phyloP scores from a whole-genome alignment of 805 yeast genomes.

The Vanderwaltozyma verrucispora region DNA sequence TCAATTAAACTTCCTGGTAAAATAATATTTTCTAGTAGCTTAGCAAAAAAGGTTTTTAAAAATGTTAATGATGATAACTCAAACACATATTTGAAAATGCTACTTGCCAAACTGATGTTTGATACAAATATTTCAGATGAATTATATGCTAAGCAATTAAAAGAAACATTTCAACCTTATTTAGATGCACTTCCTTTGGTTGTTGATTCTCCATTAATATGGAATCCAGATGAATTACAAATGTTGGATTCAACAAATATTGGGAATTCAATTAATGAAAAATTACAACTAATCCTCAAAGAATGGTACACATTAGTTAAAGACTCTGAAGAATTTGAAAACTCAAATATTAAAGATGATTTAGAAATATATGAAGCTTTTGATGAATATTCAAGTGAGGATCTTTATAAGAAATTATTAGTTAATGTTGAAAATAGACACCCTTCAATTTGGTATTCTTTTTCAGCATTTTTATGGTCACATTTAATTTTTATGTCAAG shows the following conservation, averaged over 20 bases:
- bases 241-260: slow-evolving; percentile 56
- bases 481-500: slow-evolving; percentile 61
- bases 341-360: slow-evolving; percentile 9
- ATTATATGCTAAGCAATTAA: slow-evolving; percentile 1
- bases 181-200: slow-evolving; percentile 39
- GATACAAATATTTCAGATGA: slow-evolving; percentile 11
- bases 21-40: slow-evolving; percentile 21
- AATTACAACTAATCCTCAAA: slow-evolving; percentile 37
- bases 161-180: slow-evolving; percentile 33
- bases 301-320: slow-evolving; percentile 44
- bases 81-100: slow-evolving; percentile 30
- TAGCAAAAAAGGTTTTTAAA: slow-evolving; percentile 20
- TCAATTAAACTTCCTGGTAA: slow-evolving; percentile 21
- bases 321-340: background rate
- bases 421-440: slow-evolving; percentile 9
- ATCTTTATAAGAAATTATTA: slow-evolving; percentile 10
- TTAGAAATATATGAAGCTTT: slow-evolving; percentile 9
- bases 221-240: slow-evolving; percentile 44
- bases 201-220: slow-evolving; percentile 49
- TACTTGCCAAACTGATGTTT: slow-evolving; percentile 35
- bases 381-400: slow-evolving; percentile 6
- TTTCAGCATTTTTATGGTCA: slow-evolving; percentile 68
- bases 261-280: slow-evolving; percentile 43
- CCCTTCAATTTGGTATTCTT: slow-evolving; percentile 46
- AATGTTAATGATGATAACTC: slow-evolving; percentile 8